Percentiles rank a stretch among this genome's conserved stretches.
These are phyloP conservation scores for Cystobasidiaceae sp. DNA, from an alignment of 1,284 basidiomycete genomes.

Conservation along the genomic window DNA sequence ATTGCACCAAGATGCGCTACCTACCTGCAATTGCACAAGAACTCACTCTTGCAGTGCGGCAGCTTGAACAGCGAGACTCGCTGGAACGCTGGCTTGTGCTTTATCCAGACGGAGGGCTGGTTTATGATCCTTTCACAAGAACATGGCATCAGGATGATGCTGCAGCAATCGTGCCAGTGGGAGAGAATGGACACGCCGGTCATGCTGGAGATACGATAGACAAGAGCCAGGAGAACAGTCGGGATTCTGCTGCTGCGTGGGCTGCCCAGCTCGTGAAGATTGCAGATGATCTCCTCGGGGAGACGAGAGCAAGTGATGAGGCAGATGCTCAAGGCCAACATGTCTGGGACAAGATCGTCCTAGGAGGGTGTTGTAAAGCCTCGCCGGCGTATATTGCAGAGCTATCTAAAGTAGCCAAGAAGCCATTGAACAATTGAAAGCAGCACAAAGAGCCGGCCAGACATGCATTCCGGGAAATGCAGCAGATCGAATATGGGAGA, in stretches of 20 bases:
- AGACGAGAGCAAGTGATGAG: not conserved
- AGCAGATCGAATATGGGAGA: too few relatives aligned
- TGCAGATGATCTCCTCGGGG: not conserved
- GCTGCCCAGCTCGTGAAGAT: not conserved
- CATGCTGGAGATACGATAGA: too few relatives aligned
- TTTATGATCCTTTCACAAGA: constrained; percentile 54
- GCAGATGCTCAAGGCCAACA: constrained; percentile 30
- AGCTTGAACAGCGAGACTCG: not conserved
- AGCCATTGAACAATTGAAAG: not conserved
- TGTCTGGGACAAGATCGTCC: constrained; percentile 56
- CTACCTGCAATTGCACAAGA: not conserved
- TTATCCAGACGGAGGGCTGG: constrained; percentile 66
- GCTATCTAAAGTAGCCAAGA: constrained; percentile 33
- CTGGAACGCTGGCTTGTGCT: constrained; percentile 55
- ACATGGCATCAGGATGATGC: constrained; percentile 51
- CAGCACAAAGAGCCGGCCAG: not conserved
- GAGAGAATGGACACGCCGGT: constrained; percentile 42
- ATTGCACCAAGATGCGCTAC: constrained; percentile 55
- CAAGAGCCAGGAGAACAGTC: not conserved
- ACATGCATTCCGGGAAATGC: too few relatives aligned
- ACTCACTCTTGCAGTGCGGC: constrained; percentile 4
- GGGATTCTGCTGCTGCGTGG: constrained; percentile 2
- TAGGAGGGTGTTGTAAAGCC: constrained; percentile 69
- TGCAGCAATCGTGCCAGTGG: too few relatives aligned
- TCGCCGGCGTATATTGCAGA: constrained; percentile 55